Base-by-base conservation (phyloP, 2,329 filamentous ascomycete genomes). In the Aureobasidium sp. region DNA sequence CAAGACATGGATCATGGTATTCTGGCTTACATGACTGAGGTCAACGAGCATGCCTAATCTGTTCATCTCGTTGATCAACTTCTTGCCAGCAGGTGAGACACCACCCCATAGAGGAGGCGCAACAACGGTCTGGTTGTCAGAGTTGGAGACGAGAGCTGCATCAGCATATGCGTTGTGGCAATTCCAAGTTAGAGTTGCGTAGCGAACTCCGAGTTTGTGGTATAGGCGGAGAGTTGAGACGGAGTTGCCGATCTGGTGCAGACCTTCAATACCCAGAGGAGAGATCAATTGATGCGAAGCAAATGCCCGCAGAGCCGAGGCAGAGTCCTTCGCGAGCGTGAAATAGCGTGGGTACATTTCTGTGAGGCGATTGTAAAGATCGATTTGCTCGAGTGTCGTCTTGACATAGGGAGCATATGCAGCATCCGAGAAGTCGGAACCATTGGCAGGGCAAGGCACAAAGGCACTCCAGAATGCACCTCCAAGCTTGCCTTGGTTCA, bases 381-480 rank as follows among this genome's bases (percentile, higher is more conserved):
- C 90, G 61, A 94, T 85, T 72, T 93, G 89, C 55, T 88, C 81
- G 45, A 90, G 76, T 0, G 90, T 93, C 63, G 81, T 82, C 63
- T 83, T 79, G 27, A 91, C 85, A 64, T 81, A 86, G 8, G 80
- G 73, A 6, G 82, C 83, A 70, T 92, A 92, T 68, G 85, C 88
- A 59, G 80, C 82, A 68, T 91, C 82, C 0, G 87, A 88, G 69
- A 90, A 91, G 73, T 95, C 85, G 5, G 81, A 81, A 49, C 84
- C 85, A 68, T 93, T 85, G 11, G 74, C 73, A 0, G 92, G 91
- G 70, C 92, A 97, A 0, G 84, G 83, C 44, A 88, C 85, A 68
- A 82, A 97, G 10, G 94, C 90, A 71, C 88, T 92, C 93, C 92
- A 97, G 72, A 97, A 97, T n/a, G 89, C 86, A 61, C 91, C 93